Conservation (phyloP, 2,329 filamentous ascomycete genomes). For the Colletotrichum sp. region DNA sequence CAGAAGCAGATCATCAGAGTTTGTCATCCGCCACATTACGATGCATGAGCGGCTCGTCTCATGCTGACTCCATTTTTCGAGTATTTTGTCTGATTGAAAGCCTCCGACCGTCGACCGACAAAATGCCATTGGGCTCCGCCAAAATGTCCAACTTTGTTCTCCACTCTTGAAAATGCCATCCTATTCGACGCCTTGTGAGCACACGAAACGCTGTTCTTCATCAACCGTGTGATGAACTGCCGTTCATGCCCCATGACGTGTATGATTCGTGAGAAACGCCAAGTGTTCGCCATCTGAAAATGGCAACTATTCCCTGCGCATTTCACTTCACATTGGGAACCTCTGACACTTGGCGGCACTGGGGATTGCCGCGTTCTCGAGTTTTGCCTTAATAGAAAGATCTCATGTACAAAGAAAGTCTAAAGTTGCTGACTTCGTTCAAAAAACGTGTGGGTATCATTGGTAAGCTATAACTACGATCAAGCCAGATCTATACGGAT, state of each 20-base stretch:
- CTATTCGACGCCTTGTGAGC: background rate
- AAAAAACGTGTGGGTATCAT: background rate
- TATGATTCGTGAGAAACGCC: background rate
- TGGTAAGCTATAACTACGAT: background rate
- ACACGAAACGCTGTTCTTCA: background rate
- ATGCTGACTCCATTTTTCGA: background rate
- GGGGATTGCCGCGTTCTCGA: background rate
- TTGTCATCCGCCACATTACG: background rate
- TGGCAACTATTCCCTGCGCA: background rate
- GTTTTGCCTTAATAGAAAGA: rapidly evolving
- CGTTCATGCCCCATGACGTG: background rate
- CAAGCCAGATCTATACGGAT: background rate
- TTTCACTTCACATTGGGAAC: background rate
- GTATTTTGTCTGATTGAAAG: background rate
- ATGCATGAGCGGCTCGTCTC: background rate
- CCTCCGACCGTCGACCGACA: background rate
- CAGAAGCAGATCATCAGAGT: background rate
- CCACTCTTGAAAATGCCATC: background rate
- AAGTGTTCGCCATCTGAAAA: background rate
- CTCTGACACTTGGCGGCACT: background rate
- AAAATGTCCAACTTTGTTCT: background rate
- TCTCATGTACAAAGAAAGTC: background rate
- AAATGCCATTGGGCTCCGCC: background rate
- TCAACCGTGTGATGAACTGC: background rate
- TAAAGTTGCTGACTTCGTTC: background rate